Evolutionary conservation across 2,329 filamentous ascomycete genomes (phyloP), one percentile per base, ranked within the genome.

Genomic region (Magnaporthiopsis incrustans): DNA sequence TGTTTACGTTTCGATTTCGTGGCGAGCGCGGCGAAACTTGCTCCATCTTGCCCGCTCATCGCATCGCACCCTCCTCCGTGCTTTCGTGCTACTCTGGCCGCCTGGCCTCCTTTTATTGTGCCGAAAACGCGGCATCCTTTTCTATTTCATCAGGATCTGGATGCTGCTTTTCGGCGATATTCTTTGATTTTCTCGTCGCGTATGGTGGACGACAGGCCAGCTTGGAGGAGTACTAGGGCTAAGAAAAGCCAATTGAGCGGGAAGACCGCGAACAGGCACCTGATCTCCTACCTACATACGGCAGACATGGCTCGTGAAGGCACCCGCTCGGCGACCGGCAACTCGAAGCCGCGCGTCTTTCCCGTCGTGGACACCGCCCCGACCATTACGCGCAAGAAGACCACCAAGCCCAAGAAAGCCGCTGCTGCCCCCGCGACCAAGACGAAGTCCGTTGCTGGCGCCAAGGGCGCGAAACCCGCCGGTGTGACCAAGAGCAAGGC

Each of bases 341-440:
- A 81, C 75, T 79, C 80, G 67, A 79, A 78, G 72, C 82, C 82
- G 66, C 81, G 82, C 71, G 74, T 84, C 71, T 78, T 84, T 71
- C 72, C 76, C 66, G 74, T 77, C 59, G 71, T 83, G 70, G 81
- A 83, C 71, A 80, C 79, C 18, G 75, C 73, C 58, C 79, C 80
- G 30, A 73, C 75, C 66, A 77, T 80, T 70, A 77, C 77, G 74
- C 77, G 78, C 69, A 76, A 64, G 66, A 69, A 67, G 67, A 15
- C 60, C 14, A 15, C 35, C 25, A 63, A 57, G 56, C 32, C 61
- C 60, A 69, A 68, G 68, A 66, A 65, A 61, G 62, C 60, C 14
- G 53, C 44, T 15, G 30, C 30, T 57, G 53, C 68, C 26, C 66
- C 69, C 61, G 74, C 72, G 67, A 65, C 71, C 62, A 71, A 71